phyloP scores from a whole-genome alignment of 73 alveolate species.

The Tetrahymena elliotti region DNA sequence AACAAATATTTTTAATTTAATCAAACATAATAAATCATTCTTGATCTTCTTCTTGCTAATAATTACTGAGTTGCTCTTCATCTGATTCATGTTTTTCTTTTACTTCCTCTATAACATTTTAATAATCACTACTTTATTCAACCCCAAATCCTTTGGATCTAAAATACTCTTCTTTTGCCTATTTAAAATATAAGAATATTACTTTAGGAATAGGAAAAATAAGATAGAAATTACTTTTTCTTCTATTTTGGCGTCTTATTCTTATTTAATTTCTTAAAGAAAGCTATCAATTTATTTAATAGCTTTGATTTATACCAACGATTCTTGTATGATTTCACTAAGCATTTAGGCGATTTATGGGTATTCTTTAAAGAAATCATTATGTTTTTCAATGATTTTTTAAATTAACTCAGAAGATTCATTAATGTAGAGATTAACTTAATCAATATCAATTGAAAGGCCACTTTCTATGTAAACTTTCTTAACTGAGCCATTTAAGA shows the following conservation, averaged over 20 bases:
- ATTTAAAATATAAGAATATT: background rate
- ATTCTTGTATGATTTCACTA: background rate
- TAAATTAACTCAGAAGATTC: background rate
- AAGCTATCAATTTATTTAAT: background rate
- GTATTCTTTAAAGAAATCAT: background rate
- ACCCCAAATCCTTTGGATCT: background rate
- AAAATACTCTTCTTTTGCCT: background rate
- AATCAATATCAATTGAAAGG: background rate
- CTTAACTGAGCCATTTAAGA: background rate
- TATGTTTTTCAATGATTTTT: background rate
- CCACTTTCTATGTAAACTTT: background rate
- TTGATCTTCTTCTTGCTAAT: background rate
- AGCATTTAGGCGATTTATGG: background rate
- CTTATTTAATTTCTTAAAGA: background rate
- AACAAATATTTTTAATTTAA: too few species aligned
- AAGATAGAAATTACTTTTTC: background rate
- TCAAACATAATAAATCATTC: background rate
- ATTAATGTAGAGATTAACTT: background rate
- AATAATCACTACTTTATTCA: background rate
- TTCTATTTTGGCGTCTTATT: background rate
- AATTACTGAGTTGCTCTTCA: too few species aligned
- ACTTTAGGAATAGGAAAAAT: background rate
- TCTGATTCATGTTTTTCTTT: background rate
- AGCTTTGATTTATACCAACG: background rate
- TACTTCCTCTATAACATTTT: background rate